Percentiles rank a stretch among this genome's conserved stretches.
Conservation (phyloP, 768 basidiomycete genomes). For the Termitomyces sp. region DNA sequence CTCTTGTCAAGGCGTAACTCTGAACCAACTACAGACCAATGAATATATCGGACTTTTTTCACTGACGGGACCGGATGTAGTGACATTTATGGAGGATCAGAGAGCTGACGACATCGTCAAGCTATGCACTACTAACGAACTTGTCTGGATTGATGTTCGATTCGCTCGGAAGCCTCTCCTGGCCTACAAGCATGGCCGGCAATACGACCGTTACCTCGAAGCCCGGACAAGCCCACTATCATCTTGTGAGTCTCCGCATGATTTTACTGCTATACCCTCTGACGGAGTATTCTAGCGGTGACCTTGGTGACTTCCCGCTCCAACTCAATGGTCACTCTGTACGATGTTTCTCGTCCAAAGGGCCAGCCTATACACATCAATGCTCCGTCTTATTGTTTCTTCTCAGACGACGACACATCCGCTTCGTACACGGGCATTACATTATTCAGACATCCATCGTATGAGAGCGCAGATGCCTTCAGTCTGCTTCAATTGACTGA, state of each 20-base stretch:
- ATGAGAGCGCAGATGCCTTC: conserved; percentile 16
- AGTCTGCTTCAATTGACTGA: conserved; percentile 44
- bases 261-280: not conserved
- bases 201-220: conserved; percentile 53
- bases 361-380: conserved; percentile 40
- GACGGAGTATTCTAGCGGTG: conserved; percentile 30
- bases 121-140: conserved; percentile 52
- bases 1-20: not conserved
- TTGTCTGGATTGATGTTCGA: conserved; percentile 70
- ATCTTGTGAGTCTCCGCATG: conserved; percentile 23
- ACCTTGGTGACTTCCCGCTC: conserved; percentile 57
- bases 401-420: conserved; percentile 20
- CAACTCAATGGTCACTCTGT: conserved; percentile 56
- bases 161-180: conserved; percentile 53
- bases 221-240: conserved; percentile 30
- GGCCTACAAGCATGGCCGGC: conserved; percentile 54
- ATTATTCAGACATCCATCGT: conserved; percentile 28
- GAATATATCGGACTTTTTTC: conserved; percentile 27
- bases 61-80: conserved; percentile 26
- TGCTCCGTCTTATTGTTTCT: conserved; percentile 39
- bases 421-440: conserved; percentile 23
- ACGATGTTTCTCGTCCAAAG: conserved; percentile 47
- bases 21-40: conserved; percentile 22
- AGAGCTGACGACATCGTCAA: conserved; percentile 39
- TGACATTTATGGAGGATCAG: conserved; percentile 52